Base-by-base conservation (phyloP, 2,329 filamentous ascomycete genomes). In the Trichoderma gracile region DNA sequence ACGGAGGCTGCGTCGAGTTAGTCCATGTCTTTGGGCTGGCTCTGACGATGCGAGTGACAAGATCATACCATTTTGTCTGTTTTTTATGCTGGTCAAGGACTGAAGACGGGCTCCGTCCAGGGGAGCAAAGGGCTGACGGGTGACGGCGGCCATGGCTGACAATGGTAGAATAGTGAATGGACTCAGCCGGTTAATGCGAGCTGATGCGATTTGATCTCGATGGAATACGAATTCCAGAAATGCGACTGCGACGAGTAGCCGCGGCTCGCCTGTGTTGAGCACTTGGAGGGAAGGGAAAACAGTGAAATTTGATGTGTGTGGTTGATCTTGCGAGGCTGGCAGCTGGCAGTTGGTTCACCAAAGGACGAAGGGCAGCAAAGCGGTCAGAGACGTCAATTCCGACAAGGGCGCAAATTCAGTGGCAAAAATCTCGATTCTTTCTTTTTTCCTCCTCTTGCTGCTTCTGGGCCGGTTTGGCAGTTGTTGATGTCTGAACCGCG, bases 111-210 rank as follows among this genome's bases (percentile, higher is more conserved):
- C 80, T 70, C 82, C 83, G 73, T 91, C 86, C 62, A 93, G 81
- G 55, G 88, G 88, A 73, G 87, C 90, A 76, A 93, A 93, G 6
- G 90, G 90, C 78, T 92, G 89, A 72, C 90, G 86, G 67, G 81
- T 78, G 67, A 83, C 70, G 69, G 83, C 76, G 74, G 84, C 82
- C 84, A 87, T 87, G 45, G 30, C 30, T 71, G 72, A 73, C 10
- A 10, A 38, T 23, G 15, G 25, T 30, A 8, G 47, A 25, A 27
- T 3, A 30, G 19, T 56, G 40, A 15, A 54, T 5, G 30, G 25
- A 47, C 25, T 50, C 3, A 38, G 19, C 9, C 38, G 30, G 57
- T n/a, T 21, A 49, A 23, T 43, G 42, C 45, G 54, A 64, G 21
- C 23, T 19, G 54, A 50, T 58, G 61, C 8, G 30, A 12, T 33